Conservation (phyloP, 2,329 filamentous ascomycete species). For the Colletotrichum lupini region DNA sequence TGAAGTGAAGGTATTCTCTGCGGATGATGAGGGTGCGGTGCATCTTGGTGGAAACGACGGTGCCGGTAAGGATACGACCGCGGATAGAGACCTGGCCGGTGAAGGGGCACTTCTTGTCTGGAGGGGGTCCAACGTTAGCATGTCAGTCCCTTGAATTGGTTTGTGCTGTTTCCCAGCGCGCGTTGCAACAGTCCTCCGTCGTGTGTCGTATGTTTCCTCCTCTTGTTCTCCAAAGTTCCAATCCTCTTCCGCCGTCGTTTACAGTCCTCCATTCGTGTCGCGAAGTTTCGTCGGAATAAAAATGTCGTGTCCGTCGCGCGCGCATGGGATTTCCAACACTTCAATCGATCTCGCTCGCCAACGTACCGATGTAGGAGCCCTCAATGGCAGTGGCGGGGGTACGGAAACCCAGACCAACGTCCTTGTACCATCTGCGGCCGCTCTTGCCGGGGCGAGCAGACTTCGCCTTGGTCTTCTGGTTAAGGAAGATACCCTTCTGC, state of each 20-base stretch:
- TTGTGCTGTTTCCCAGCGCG: neutral
- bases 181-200: neutral
- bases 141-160: neutral
- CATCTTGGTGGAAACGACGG: constrained; percentile 99
- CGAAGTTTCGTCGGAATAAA: neutral
- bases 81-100: constrained; percentile 99
- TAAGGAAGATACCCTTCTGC: constrained; percentile 99
- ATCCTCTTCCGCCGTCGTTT: neutral
- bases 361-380: constrained; percentile 98
- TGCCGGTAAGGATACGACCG: constrained; percentile 99
- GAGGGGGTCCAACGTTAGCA: constrained; percentile 36
- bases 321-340: neutral
- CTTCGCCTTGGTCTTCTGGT: constrained; percentile 92
- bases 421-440: constrained; percentile 97
- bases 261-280: constrained; percentile 3
- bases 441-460: constrained; percentile 89
- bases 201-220: neutral
- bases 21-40: constrained; percentile 99
- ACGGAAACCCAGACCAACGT: constrained; percentile 98
- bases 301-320: neutral
- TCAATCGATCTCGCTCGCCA: constrained; percentile 39
- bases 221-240: neutral
- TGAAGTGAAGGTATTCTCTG: constrained; percentile 99
- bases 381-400: constrained; percentile 99
- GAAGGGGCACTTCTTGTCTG: constrained; percentile 99